Percentiles rank a stretch among this genome's conserved stretches.
Evolutionary conservation across 225 moss, liverwort and hornwort genomes (phyloP).

Genomic region (Sphagnum contortum): DNA sequence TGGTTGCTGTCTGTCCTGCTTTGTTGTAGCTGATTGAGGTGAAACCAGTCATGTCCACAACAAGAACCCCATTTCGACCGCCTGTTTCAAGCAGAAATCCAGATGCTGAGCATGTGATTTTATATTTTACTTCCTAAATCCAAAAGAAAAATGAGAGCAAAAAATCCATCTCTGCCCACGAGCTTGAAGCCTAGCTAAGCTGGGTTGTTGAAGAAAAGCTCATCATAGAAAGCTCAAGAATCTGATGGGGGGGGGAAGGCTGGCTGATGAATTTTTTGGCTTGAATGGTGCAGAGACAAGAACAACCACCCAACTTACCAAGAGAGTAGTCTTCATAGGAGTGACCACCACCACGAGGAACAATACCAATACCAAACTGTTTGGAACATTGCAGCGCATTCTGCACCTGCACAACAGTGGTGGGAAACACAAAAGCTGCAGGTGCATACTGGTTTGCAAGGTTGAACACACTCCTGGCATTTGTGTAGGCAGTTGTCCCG

Average conservation of each 20-base stretch:
- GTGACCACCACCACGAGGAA: slow-evolving; percentile 73
- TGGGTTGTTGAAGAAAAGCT: too few species aligned
- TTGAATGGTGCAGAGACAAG: too few species aligned
- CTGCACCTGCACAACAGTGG: slow-evolving; percentile 57
- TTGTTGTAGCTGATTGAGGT: slow-evolving; percentile 39
- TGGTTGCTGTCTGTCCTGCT: slow-evolving; percentile 20
- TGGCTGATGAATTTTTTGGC: too few species aligned
- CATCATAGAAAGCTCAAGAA: too few species aligned
- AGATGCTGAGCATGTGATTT: too few species aligned
- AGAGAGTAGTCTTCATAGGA: slow-evolving; percentile 70
- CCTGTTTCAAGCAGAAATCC: slow-evolving; percentile 18
- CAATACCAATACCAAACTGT: slow-evolving; percentile 47
- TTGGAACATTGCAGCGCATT: slow-evolving; percentile 53
- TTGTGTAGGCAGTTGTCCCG: slow-evolving; percentile 36
- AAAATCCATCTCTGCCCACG: too few species aligned
- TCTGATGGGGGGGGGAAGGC: too few species aligned
- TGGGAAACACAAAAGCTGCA: slow-evolving; percentile 66
- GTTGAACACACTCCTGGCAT: slow-evolving; percentile 35
- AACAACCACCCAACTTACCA: slow-evolving; percentile 12
- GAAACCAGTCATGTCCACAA: slow-evolving; percentile 62
- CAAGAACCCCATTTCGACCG: slow-evolving; percentile 65
- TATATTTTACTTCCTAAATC: too few species aligned
- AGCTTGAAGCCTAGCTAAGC: too few species aligned
- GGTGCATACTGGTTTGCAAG: slow-evolving; percentile 40
- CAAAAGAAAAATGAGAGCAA: too few species aligned